phyloP scores from a whole-genome alignment of 148 eudicot genomes.

The Rhododendron ovatum region DNA sequence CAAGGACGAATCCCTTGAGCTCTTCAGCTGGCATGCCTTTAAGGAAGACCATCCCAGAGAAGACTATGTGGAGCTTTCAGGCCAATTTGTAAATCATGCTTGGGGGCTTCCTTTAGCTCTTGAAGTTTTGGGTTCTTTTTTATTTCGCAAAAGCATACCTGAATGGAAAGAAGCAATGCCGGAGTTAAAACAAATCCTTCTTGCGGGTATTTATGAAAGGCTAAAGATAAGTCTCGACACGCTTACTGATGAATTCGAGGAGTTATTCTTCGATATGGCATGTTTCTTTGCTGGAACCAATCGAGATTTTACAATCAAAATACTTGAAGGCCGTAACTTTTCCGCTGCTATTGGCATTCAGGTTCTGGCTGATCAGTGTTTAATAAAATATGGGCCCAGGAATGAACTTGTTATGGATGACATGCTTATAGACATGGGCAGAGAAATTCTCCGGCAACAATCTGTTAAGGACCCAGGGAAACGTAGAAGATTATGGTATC shows the following conservation, averaged over 20 bases:
- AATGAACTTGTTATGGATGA: background rate
- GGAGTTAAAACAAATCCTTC: background rate
- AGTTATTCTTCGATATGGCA: conserved; percentile 9
- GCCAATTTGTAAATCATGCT: background rate
- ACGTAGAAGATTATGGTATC: conserved; percentile 8
- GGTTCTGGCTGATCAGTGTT: background rate
- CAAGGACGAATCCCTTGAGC: background rate
- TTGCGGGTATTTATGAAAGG: background rate
- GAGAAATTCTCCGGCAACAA: conserved; percentile 9
- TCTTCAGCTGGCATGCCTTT: conserved; percentile 6
- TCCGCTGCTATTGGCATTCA: background rate
- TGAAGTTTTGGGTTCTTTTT: background rate
- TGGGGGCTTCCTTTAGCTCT: conserved; percentile 2
- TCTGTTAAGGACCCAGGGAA: background rate
- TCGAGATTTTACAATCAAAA: conserved; percentile 5
- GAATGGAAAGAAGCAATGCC: background rate
- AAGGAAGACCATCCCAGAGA: background rate
- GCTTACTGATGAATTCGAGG: background rate
- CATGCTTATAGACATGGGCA: conserved; percentile 10
- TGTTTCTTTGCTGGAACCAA: conserved; percentile 4
- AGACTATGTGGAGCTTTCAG: background rate
- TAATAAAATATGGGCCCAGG: background rate
- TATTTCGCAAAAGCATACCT: background rate
- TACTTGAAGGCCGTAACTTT: conserved; percentile 4
- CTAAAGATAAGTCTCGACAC: background rate